These are phyloP conservation scores for Sclerotinia nivalis DNA, from an alignment of 2,329 filamentous ascomycete species.

Conservation along the genomic window DNA sequence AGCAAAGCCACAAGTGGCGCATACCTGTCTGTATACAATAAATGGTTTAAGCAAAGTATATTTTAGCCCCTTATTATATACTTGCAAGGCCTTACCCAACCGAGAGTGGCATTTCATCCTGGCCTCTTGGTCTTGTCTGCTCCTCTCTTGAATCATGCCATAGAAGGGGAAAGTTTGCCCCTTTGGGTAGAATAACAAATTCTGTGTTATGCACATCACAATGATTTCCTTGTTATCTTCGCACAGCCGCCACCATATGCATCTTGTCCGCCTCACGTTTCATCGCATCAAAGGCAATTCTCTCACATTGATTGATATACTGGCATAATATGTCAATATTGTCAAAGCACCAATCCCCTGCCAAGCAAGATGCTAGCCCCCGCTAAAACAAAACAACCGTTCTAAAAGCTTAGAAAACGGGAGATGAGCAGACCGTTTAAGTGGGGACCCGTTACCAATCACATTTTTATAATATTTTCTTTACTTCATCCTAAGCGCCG, in stretches of 20 bases:
- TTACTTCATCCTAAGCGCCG: not conserved
- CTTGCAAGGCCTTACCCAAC: too few species aligned
- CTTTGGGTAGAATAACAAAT: not conserved
- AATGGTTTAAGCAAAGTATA: too few species aligned
- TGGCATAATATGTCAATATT: not conserved
- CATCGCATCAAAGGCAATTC: not conserved
- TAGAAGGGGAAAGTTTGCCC: too few species aligned
- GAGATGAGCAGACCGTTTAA: not conserved
- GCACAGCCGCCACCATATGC: slow-evolving; percentile 5
- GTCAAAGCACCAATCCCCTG: slow-evolving; percentile 2
- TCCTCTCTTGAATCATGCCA: too few species aligned
- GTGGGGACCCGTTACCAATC: not conserved
- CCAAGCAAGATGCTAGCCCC: not conserved
- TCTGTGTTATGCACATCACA: not conserved
- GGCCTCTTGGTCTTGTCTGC: too few species aligned
- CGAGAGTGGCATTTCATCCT: too few species aligned
- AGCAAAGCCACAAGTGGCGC: too few species aligned
- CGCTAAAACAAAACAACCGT: not conserved
- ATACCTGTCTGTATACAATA: too few species aligned
- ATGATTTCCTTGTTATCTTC: not conserved
- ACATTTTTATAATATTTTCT: not conserved
- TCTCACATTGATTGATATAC: slow-evolving; percentile 1
- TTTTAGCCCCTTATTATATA: too few species aligned
- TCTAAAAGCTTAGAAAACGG: not conserved
- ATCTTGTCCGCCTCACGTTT: not conserved